phyloP scores from a whole-genome alignment of 1,284 basidiomycete genomes.

The Wallemia ichthyophaga region DNA sequence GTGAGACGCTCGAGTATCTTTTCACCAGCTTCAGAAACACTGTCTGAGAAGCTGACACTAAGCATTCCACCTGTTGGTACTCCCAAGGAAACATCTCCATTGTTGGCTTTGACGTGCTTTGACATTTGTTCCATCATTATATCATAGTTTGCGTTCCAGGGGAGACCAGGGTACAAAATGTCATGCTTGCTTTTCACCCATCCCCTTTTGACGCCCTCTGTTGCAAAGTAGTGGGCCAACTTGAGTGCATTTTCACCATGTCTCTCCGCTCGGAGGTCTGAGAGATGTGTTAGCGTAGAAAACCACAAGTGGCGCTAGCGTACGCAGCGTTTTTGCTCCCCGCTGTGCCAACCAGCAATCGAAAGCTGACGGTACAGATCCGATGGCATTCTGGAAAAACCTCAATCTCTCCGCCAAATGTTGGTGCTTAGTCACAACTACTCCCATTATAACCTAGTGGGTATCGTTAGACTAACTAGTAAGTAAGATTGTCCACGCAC shows the following conservation, averaged over 20 bases:
- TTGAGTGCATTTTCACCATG: slow-evolving; percentile 58
- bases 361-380: slow-evolving; percentile 58
- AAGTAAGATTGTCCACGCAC: slow-evolving; percentile 16
- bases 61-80: slow-evolving; percentile 19
- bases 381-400: slow-evolving; percentile 77
- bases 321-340: slow-evolving; percentile 60
- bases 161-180: slow-evolving; percentile 64
- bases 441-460: background rate
- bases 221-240: slow-evolving; percentile 35
- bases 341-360: slow-evolving; percentile 78
- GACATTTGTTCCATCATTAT: slow-evolving; percentile 35
- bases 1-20: slow-evolving; percentile 35
- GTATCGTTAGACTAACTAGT: background rate
- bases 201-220: slow-evolving; percentile 18
- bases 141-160: slow-evolving; percentile 26
- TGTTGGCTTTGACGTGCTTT: slow-evolving; percentile 15
- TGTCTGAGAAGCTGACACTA: slow-evolving; percentile 26
- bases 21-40: slow-evolving; percentile 22
- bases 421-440: slow-evolving; percentile 9
- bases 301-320: too few relatives aligned
- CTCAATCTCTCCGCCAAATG: slow-evolving; percentile 27
- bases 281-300: background rate
- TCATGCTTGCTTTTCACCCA: slow-evolving; percentile 24
- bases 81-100: slow-evolving; percentile 11
- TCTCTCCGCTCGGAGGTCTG: slow-evolving; percentile 39